A percentile compares a stretch with the other conserved stretches of the same genome.
These are phyloP conservation scores for Fusarium acutatum DNA, from an alignment of 2,329 filamentous ascomycete species.

Conservation along the genomic window DNA sequence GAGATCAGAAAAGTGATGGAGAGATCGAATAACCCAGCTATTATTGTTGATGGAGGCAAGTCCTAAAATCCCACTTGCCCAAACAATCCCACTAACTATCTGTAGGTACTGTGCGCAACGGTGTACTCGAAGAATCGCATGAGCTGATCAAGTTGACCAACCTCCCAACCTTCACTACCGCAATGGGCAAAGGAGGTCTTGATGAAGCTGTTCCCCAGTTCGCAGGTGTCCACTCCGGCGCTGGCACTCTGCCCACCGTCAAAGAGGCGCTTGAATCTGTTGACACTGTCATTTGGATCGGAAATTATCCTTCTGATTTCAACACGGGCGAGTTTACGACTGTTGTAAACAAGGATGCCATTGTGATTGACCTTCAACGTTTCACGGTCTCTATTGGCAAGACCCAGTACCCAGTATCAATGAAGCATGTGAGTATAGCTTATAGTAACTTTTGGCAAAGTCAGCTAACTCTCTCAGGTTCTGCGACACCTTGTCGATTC, in stretches of 20 bases:
- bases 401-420: background rate
- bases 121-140: background rate
- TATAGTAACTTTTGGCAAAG: rapidly evolving
- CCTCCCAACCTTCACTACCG: background rate
- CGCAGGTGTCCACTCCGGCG: background rate
- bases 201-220: background rate
- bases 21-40: background rate
- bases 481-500: background rate
- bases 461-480: background rate
- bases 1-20: background rate
- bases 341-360: background rate
- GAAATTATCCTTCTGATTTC: background rate
- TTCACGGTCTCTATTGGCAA: background rate
- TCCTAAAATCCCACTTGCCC: too few relatives aligned
- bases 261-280: background rate
- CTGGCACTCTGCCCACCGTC: background rate
- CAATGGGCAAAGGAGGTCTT: background rate
- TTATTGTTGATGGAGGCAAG: background rate
- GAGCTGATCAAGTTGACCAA: background rate
- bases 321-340: background rate
- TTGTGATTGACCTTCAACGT: background rate
- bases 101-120: background rate
- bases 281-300: background rate
- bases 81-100: background rate
- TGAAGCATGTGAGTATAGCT: background rate